These are phyloP conservation scores for Pneumocystis oryctolagi DNA, from an alignment of 1,139 yeast genomes.

Conservation along the genomic window DNA sequence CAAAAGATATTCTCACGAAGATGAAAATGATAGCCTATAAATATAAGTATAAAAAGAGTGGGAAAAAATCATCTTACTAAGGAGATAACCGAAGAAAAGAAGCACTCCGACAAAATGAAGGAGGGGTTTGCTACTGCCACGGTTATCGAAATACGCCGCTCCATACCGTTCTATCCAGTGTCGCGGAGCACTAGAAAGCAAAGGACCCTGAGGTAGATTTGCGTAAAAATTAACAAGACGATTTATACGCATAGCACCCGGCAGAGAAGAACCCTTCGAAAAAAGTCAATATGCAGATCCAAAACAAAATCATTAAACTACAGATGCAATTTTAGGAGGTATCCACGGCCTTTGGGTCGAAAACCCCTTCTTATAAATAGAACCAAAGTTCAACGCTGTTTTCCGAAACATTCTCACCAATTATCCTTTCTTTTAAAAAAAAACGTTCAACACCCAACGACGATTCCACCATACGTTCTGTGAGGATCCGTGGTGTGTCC, in stretches of 20 bases:
- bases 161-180: slow-evolving; percentile 39
- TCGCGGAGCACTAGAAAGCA: neutral
- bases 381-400: neutral
- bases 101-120: slow-evolving; percentile 11
- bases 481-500: too few species aligned
- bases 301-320: slow-evolving; percentile 46
- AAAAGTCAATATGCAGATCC: neutral
- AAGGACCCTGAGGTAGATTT: slow-evolving; percentile 84
- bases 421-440: too few species aligned
- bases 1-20: slow-evolving; percentile 55
- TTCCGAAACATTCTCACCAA: too few species aligned
- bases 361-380: neutral
- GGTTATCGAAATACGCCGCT: slow-evolving; percentile 54
- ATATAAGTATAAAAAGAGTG: neutral
- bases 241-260: slow-evolving; percentile 92
- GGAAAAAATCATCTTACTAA: neutral
- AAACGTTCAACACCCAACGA: too few species aligned
- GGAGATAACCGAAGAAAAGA: neutral
- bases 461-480: too few species aligned
- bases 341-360: slow-evolving; percentile 31
- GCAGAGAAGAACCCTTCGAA: slow-evolving; percentile 50
- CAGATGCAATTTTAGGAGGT: slow-evolving; percentile 98
- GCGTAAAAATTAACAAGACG: slow-evolving; percentile 92
- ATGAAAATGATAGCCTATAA: slow-evolving; percentile 21
- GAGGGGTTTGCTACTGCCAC: slow-evolving; percentile 60